A percentile compares a stretch with the other conserved stretches of the same genome.
These are phyloP conservation scores for Aegilops longissima DNA, from an alignment of 176 grass and related monocot genomes.

Conservation along the genomic window DNA sequence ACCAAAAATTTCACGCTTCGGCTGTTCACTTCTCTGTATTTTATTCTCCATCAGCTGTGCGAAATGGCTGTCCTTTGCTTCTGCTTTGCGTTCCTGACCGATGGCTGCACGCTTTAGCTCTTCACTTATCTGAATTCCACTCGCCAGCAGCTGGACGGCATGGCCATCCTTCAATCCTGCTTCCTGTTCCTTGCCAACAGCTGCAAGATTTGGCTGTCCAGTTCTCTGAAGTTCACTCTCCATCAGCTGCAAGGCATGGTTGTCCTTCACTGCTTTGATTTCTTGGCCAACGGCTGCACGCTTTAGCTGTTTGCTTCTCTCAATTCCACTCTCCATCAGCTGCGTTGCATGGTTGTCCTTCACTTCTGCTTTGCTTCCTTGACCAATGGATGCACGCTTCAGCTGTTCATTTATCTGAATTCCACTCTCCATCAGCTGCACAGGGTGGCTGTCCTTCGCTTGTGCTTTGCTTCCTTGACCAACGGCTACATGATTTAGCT, in stretches of 20 bases:
- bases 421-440: not conserved
- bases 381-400: not conserved
- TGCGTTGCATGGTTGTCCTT: not conserved
- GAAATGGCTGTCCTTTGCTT: not conserved
- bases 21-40: not conserved
- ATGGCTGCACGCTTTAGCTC: not conserved
- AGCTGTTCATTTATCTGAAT: not conserved
- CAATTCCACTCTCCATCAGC: not conserved
- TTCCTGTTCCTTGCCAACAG: not conserved
- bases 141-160: not conserved
- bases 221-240: not conserved
- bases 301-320: not conserved
- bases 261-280: not conserved
- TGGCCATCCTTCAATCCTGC: not conserved
- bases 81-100: not conserved
- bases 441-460: not conserved
- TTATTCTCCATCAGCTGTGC: not conserved
- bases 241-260: not conserved
- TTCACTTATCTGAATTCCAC: not conserved
- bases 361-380: not conserved
- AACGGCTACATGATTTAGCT: not conserved
- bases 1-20: not conserved
- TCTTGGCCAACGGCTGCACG: not conserved
- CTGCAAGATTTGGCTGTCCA: not conserved
- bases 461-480: not conserved